A percentile compares a stretch with the other conserved stretches of the same genome.
Evolutionary conservation across 306 rosid genomes (phyloP).

Genomic region (Inga leiocalycina): DNA sequence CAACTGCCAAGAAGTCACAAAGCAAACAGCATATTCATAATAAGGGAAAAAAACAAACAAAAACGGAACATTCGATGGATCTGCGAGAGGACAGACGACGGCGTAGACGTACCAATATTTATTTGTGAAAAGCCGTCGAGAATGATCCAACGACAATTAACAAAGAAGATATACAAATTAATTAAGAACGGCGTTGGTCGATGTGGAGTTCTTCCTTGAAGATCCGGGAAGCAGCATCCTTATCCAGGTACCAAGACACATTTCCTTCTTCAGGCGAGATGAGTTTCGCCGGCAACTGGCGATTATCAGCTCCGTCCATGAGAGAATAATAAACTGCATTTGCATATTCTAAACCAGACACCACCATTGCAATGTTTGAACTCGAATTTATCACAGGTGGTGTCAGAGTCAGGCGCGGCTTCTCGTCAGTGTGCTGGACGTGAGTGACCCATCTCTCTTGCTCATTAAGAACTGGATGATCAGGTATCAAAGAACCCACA

Average conservation of each 20-base stretch:
- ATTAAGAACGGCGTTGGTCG: not conserved
- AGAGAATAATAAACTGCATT: conserved; percentile 51
- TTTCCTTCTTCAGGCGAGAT: conserved; percentile 47
- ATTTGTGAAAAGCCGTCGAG: not conserved
- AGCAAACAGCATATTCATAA: not conserved
- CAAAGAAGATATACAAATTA: not conserved
- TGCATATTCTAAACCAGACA: conserved; percentile 51
- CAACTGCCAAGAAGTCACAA: not conserved
- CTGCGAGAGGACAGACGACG: not conserved
- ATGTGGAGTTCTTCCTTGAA: conserved; percentile 22
- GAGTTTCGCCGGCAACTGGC: not conserved
- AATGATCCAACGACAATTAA: not conserved
- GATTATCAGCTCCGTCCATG: not conserved
- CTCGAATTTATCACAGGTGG: conserved; percentile 55
- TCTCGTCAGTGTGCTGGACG: not conserved
- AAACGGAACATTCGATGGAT: not conserved
- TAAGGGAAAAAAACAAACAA: not conserved
- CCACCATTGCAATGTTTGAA: conserved; percentile 54
- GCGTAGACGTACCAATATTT: not conserved
- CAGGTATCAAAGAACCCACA: conserved; percentile 66
- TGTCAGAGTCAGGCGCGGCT: not conserved
- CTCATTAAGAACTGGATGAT: conserved; percentile 34
- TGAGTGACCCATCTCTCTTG: not conserved
- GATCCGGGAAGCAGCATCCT: conserved; percentile 68
- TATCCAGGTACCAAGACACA: conserved; percentile 65